A percentile compares a stretch with the other conserved stretches of the same genome.
Evolutionary conservation across 495 filamentous ascomycete genomes (phyloP).

Genomic region (Bacidia gigantensis): DNA sequence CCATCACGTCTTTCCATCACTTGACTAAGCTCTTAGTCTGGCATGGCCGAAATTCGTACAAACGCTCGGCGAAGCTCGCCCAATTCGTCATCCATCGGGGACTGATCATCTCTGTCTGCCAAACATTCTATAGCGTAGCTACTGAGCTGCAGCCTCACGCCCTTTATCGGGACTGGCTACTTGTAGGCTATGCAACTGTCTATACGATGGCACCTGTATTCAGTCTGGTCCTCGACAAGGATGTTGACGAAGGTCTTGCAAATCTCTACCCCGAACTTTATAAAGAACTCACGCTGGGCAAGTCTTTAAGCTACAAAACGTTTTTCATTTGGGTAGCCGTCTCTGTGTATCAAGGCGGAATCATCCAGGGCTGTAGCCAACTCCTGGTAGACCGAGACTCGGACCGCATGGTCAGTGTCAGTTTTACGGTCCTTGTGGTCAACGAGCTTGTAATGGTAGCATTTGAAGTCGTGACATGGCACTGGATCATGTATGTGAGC

Average conservation of each 20-base stretch:
- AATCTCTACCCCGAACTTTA: slow-evolving; percentile 96
- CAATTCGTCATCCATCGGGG: slow-evolving; percentile 98
- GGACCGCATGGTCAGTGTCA: slow-evolving; percentile 71
- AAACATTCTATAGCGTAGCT: slow-evolving; percentile 94
- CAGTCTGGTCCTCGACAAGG: slow-evolving; percentile 87
- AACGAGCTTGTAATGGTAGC: slow-evolving; percentile 97
- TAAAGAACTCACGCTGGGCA: slow-evolving; percentile 79
- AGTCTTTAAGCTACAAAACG: slow-evolving; percentile 74
- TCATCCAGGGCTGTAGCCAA: slow-evolving; percentile 88
- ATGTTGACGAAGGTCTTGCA: slow-evolving; percentile 84
- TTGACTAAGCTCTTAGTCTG: slow-evolving; percentile 95
- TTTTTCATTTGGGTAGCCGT: slow-evolving; percentile 98
- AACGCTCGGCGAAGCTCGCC: slow-evolving; percentile 84
- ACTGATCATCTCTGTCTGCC: slow-evolving; percentile 84
- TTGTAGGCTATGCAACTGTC: slow-evolving; percentile 91
- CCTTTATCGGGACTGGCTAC: slow-evolving; percentile 90
- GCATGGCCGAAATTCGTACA: slow-evolving; percentile 96
- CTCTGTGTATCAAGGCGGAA: slow-evolving; percentile 83
- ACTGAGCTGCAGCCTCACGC: slow-evolving; percentile 83
- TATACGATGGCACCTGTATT: slow-evolving; percentile 95
- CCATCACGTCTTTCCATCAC: slow-evolving; percentile 85
- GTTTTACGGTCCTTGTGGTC: slow-evolving; percentile 80
- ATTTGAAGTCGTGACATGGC: slow-evolving; percentile 93
- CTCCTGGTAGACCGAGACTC: slow-evolving; percentile 61
- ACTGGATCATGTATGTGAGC: slow-evolving; percentile 77